Evolutionary conservation across 352 stramenopile genomes (phyloP).

Genomic region (Nothophytophthora sp.): DNA sequence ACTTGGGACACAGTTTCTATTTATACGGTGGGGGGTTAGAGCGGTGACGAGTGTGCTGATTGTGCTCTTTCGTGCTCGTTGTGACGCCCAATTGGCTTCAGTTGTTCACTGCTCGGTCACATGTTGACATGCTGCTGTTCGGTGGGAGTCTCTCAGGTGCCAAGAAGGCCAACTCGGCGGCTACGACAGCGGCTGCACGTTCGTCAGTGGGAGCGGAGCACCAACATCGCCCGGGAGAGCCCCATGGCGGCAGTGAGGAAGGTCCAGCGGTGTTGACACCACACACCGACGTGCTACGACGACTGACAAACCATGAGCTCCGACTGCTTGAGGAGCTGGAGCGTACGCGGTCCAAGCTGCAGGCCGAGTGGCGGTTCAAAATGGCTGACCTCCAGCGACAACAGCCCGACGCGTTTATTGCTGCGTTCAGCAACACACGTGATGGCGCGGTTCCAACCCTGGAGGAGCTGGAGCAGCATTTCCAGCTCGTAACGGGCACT

Average conservation of each 20-base stretch:
- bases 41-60: constrained; percentile 11
- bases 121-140: constrained; percentile 60
- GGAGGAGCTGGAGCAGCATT: constrained; percentile 45
- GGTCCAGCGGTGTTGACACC: constrained; percentile 29
- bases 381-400: constrained; percentile 48
- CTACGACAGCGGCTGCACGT: constrained; percentile 6
- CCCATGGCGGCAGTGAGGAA: constrained; percentile 1
- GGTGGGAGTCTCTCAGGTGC: constrained; percentile 54
- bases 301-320: constrained; percentile 78
- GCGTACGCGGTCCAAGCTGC: constrained; percentile 62
- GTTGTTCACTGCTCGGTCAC: background rate
- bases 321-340: constrained; percentile 80
- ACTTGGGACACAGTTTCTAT: no score
- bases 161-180: constrained; percentile 15
- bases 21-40: no score
- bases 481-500: constrained; percentile 29
- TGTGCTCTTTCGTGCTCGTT: constrained; percentile 6
- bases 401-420: constrained; percentile 30
- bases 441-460: constrained; percentile 16
- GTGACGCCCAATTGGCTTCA: background rate
- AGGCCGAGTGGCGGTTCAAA: constrained; percentile 72
- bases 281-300: constrained; percentile 64
- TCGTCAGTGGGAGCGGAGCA: constrained; percentile 4
- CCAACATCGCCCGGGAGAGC: background rate
- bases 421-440: constrained; percentile 16